phyloP scores from a whole-genome alignment of 1,284 basidiomycete genomes.

The Cutaneotrichosporon dermatis region DNA sequence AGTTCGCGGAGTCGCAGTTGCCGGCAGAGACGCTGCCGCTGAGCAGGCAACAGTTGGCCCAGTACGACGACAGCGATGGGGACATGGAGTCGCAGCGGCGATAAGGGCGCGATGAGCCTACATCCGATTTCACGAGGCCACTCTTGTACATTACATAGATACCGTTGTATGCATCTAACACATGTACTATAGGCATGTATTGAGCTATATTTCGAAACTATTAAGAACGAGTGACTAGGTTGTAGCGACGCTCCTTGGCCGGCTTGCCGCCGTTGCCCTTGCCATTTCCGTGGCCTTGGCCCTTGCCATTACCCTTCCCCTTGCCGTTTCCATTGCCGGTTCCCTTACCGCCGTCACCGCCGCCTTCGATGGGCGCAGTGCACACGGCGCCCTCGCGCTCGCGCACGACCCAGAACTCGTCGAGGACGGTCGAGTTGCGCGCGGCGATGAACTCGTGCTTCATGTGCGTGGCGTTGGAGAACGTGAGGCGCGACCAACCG shows the following conservation, averaged over 20 bases:
- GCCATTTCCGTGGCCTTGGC: neutral
- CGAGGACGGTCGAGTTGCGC: slow-evolving; percentile 24
- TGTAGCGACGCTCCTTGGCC: neutral
- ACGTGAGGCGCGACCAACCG: slow-evolving; percentile 37
- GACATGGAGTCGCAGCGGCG: neutral
- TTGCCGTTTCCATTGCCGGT: neutral
- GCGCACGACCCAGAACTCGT: slow-evolving; percentile 24
- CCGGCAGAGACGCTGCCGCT: too few relatives aligned
- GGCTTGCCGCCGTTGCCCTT: neutral
- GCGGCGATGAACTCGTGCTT: slow-evolving; percentile 26
- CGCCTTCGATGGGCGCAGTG: neutral
- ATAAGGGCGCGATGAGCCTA: too few relatives aligned
- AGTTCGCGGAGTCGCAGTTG: too few relatives aligned
- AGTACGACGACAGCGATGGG: neutral
- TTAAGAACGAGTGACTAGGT: too few relatives aligned
- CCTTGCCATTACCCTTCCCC: too few relatives aligned
- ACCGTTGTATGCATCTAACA: neutral
- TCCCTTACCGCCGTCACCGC: neutral
- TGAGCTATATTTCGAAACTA: too few relatives aligned
- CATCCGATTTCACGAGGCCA: too few relatives aligned
- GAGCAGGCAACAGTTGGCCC: too few relatives aligned
- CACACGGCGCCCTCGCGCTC: slow-evolving; percentile 11
- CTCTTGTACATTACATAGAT: too few relatives aligned
- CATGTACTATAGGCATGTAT: neutral
- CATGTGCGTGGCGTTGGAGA: slow-evolving; percentile 37